These are phyloP conservation scores for Myrica gale DNA, from an alignment of 306 rosid species.

Conservation along the genomic window DNA sequence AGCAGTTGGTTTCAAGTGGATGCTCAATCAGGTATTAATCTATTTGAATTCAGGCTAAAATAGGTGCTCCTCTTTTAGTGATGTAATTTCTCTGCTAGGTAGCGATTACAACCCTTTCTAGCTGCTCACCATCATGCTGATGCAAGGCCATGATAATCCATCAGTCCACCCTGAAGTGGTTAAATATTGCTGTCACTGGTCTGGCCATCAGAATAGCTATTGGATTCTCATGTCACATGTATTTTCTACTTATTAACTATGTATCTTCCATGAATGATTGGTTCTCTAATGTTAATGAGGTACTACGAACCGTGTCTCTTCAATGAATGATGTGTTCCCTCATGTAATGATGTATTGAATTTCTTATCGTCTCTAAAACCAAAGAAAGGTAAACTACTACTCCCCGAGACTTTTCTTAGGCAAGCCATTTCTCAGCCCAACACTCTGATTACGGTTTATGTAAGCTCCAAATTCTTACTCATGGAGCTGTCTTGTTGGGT, in stretches of 20 bases:
- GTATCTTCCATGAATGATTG: background rate
- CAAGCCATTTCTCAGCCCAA: background rate
- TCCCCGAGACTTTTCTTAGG: background rate
- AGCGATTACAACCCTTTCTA: background rate
- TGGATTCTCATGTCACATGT: background rate
- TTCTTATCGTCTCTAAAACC: background rate
- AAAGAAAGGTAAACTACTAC: background rate
- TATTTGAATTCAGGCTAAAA: background rate
- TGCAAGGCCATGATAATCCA: background rate
- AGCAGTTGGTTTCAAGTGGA: conserved; percentile 98
- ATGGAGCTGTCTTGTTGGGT: background rate
- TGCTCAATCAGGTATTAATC: conserved; percentile 86
- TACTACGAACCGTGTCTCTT: background rate
- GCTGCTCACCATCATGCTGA: background rate
- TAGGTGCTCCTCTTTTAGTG: background rate
- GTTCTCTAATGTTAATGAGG: background rate
- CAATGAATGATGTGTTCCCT: too few species aligned
- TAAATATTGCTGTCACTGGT: background rate
- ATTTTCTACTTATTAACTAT: background rate
- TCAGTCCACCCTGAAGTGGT: background rate
- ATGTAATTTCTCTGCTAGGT: conserved; percentile 3
- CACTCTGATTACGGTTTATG: background rate
- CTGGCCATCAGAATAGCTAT: background rate
- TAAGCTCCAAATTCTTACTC: background rate
- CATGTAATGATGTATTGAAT: too few species aligned